Evolutionary conservation across 768 basidiomycete species (phyloP), one percentile per base, ranked within the genome.

Genomic region (Boletus vinaceobasis): DNA sequence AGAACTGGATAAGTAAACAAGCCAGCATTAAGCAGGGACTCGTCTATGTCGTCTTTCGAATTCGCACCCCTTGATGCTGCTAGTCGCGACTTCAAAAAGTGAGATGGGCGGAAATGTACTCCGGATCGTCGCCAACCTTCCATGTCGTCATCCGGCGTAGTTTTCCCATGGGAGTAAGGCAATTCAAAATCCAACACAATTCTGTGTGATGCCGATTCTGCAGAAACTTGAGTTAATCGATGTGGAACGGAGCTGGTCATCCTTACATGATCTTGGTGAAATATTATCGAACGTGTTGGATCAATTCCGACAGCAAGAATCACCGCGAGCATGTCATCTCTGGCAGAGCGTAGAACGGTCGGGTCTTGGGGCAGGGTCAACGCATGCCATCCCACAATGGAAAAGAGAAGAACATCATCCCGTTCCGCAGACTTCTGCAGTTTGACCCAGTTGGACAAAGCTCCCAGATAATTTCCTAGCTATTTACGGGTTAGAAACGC

Each of bases 391-490:
- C 95, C 95, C 13, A 95, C 95, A 58, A 97, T 86, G 1, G 90
- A 87, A 71, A 90, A 95, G 23, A 96, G 70, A 9, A 94, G 76
- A 49, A 78, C 73, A 65, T 92, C 88, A 10, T 81, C 74, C 1
- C 78, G 75, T 9, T 66, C 65, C 0, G 86, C 79, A 37, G 78
- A 74, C 40, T 79, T 75, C 70, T 96, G 92, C 27, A 97, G 75
- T 50, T 77, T 78, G 44, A 93, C 88, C 94, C 94, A 96, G 67
- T 94, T 93, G 19, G 82, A 81, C 29, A 97, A 75, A 0, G 95
- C 94, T 5, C 96, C 96, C 4, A 98, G 78, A 64, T 93, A 91
- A 70, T 98, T 98, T 42, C 96, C 96, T 65, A 97, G 77, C 94
- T 98, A 53, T 6, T 15, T 3, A 31, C 5, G 4, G 4, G 35